Percentiles rank a stretch among this genome's conserved stretches.
These are phyloP conservation scores for Ogataea minuta DNA, from an alignment of 805 yeast genomes.

Conservation along the genomic window DNA sequence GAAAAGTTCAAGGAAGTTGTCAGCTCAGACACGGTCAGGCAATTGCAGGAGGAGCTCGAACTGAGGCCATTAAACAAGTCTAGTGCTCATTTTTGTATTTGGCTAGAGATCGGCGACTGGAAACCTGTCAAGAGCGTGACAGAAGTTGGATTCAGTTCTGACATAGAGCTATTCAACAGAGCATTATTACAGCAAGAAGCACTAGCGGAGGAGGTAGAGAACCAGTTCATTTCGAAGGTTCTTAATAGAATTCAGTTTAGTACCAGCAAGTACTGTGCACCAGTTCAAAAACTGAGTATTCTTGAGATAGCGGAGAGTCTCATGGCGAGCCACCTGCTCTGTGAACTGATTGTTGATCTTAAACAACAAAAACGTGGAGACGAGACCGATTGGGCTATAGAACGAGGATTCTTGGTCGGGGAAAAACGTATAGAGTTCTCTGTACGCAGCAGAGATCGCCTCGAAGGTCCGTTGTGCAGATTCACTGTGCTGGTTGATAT, in stretches of 20 bases:
- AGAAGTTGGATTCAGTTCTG: neutral
- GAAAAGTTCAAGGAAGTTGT: constrained; percentile 3
- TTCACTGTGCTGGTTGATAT: too few species aligned
- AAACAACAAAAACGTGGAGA: too few species aligned
- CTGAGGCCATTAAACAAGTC: neutral
- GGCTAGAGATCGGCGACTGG: neutral
- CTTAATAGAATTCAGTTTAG: neutral
- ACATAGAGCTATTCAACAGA: neutral
- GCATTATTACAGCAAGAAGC: neutral
- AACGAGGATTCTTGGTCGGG: too few species aligned
- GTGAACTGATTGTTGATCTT: too few species aligned
- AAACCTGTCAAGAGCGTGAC: neutral
- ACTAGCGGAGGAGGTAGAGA: neutral
- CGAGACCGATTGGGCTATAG: too few species aligned
- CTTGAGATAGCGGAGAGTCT: neutral
- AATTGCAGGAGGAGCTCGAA: neutral
- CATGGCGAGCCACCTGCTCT: too few species aligned
- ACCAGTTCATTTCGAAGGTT: neutral
- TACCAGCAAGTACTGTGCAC: constrained; percentile 1
- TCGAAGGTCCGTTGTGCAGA: too few species aligned
- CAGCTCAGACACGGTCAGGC: neutral
- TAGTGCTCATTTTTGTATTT: neutral
- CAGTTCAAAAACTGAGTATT: neutral
- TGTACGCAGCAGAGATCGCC: too few species aligned
- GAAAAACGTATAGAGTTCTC: too few species aligned